Evolutionary conservation across 1,284 basidiomycete genomes (phyloP).

Genomic region (Microbotryomycetes sp.): DNA sequence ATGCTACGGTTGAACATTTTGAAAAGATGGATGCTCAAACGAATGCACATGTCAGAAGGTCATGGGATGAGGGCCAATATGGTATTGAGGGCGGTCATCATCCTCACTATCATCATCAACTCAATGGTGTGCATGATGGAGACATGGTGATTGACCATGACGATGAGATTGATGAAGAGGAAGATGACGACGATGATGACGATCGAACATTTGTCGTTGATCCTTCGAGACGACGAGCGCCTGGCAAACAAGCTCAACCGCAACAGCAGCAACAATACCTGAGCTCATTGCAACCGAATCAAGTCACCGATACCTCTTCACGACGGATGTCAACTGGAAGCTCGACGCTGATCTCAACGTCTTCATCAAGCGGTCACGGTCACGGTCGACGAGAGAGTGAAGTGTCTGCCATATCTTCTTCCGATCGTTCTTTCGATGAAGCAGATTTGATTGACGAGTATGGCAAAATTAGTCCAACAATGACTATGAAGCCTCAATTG

Average conservation of each 20-base stretch:
- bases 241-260: not conserved
- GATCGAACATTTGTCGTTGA: constrained; percentile 1
- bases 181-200: constrained; percentile 10
- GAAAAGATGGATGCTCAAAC: too few species aligned
- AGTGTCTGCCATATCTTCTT: too few species aligned
- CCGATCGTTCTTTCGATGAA: not conserved
- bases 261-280: constrained; percentile 2
- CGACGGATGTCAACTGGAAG: too few species aligned
- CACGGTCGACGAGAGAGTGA: not conserved
- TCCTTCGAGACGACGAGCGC: not conserved
- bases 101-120: not conserved
- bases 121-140: too few species aligned
- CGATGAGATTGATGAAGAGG: not conserved
- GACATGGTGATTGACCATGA: too few species aligned
- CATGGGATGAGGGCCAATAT: too few species aligned
- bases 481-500: not conserved
- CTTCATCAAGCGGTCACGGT: not conserved
- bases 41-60: too few species aligned
- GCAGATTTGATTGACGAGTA: not conserved
- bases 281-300: constrained; percentile 2
- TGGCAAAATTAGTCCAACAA: not conserved
- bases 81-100: not conserved
- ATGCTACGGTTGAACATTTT: too few species aligned
- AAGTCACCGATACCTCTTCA: too few species aligned
- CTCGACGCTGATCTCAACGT: constrained; percentile 14